phyloP scores from a whole-genome alignment of 192 early-diverging fungal species.

The Coemansia sp. region DNA sequence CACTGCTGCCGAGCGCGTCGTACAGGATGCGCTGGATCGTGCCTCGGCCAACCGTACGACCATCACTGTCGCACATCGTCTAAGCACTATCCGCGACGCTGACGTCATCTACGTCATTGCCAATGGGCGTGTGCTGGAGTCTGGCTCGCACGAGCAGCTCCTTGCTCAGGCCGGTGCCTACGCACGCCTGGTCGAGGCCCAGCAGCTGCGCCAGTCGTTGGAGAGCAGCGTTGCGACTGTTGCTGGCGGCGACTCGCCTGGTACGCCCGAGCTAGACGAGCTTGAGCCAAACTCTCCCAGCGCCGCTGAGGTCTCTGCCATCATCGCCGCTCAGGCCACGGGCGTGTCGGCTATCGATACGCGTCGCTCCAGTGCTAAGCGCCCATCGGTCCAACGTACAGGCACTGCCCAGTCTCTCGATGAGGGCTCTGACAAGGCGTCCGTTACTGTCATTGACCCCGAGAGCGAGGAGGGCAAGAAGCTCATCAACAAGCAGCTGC shows the following conservation, averaged over 20 bases:
- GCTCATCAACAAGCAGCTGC: conserved; percentile 19
- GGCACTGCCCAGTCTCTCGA: background rate
- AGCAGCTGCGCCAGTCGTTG: conserved; percentile 58
- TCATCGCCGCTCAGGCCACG: background rate
- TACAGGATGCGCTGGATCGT: conserved; percentile 83
- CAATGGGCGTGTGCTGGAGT: conserved; percentile 70
- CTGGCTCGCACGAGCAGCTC: conserved; percentile 81
- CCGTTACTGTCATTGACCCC: background rate
- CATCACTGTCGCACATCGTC: conserved; percentile 88
- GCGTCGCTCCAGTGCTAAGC: background rate
- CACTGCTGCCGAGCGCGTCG: conserved; percentile 74
- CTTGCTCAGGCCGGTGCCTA: conserved; percentile 52
- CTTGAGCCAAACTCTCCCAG: background rate
- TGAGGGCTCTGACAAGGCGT: background rate
- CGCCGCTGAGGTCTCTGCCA: background rate
- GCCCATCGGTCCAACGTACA: conserved; percentile 13
- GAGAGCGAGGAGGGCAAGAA: conserved; percentile 27
- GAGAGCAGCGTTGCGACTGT: conserved; percentile 20
- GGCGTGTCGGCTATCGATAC: conserved; percentile 5
- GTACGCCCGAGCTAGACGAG: background rate
- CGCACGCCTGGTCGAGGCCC: conserved; percentile 59
- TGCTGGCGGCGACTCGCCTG: background rate
- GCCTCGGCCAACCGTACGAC: conserved; percentile 80
- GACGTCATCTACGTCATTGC: conserved; percentile 86
- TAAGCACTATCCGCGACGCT: conserved; percentile 87